These are phyloP conservation scores for Rhododendron simsii DNA, from an alignment of 148 eudicot genomes.

Conservation along the genomic window DNA sequence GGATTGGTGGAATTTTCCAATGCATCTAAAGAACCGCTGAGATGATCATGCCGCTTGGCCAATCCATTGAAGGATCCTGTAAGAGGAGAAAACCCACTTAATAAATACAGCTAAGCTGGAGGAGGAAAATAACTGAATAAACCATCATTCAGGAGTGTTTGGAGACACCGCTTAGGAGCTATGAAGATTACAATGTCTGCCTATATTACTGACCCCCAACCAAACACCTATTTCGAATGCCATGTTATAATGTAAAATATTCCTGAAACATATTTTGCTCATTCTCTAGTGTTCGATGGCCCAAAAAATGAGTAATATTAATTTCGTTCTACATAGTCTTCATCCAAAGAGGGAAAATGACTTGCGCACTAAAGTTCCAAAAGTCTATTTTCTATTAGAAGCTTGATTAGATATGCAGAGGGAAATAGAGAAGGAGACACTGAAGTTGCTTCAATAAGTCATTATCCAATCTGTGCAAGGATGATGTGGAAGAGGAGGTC, in stretches of 20 bases:
- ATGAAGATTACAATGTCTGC: neutral
- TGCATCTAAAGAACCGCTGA: constrained; percentile 27
- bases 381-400: neutral
- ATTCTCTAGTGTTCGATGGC: neutral
- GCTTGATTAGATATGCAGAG: neutral
- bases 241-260: neutral
- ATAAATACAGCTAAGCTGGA: neutral
- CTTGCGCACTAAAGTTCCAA: neutral
- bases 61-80: constrained; percentile 26
- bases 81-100: constrained; percentile 17
- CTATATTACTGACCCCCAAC: neutral
- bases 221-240: neutral
- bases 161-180: neutral
- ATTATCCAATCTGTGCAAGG: neutral
- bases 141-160: neutral
- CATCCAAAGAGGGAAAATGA: neutral
- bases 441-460: neutral
- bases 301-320: neutral
- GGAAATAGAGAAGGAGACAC: neutral
- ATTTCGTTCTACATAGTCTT: neutral
- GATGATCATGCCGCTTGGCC: neutral
- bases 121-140: neutral
- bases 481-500: neutral
- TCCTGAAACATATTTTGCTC: neutral
- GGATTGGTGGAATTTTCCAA: constrained; percentile 38